A percentile compares a stretch with the other conserved stretches of the same genome.
phyloP scores from a whole-genome alignment of 2,329 filamentous ascomycete genomes.

The Fusarium decemcellulare region DNA sequence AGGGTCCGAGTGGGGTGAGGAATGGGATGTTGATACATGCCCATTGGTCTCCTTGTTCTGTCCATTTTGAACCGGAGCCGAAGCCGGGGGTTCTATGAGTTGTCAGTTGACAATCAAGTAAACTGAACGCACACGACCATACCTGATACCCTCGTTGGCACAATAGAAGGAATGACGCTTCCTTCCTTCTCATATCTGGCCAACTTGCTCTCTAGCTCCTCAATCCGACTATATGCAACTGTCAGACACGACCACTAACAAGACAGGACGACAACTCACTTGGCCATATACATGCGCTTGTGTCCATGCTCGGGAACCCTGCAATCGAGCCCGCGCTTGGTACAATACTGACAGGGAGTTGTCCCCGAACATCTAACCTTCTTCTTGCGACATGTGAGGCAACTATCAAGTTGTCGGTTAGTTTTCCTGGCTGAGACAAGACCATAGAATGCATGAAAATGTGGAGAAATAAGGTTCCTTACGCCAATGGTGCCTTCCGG shows the following conservation, averaged over 20 bases:
- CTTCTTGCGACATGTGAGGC: constrained; percentile 47
- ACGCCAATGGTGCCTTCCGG: constrained; percentile 46
- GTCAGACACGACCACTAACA: background rate
- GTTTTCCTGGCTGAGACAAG: background rate
- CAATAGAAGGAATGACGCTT: constrained; percentile 21
- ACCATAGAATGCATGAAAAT: constrained; percentile 11
- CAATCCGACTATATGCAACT: constrained; percentile 34
- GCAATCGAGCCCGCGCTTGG: constrained; percentile 45
- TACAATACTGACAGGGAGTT: constrained; percentile 45
- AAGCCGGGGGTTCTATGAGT: constrained; percentile 10
- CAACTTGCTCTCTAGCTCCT: constrained; percentile 45
- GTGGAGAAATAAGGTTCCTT: constrained; percentile 32
- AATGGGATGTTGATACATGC: constrained; percentile 30
- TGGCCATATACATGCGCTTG: constrained; percentile 47
- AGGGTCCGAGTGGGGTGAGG: constrained; percentile 39
- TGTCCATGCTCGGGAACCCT: constrained; percentile 46
- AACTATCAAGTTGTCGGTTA: constrained; percentile 26
- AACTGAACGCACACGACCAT: background rate
- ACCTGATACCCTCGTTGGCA: constrained; percentile 33
- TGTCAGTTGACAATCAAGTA: constrained; percentile 2
- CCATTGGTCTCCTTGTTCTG: constrained; percentile 22
- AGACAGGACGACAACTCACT: constrained; percentile 22
- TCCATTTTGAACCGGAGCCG: constrained; percentile 5
- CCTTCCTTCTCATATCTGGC: constrained; percentile 44
- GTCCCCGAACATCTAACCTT: constrained; percentile 46